phyloP scores from a whole-genome alignment of 176 grass and related monocot genomes.

The Bolboschoenus planiculmis region DNA sequence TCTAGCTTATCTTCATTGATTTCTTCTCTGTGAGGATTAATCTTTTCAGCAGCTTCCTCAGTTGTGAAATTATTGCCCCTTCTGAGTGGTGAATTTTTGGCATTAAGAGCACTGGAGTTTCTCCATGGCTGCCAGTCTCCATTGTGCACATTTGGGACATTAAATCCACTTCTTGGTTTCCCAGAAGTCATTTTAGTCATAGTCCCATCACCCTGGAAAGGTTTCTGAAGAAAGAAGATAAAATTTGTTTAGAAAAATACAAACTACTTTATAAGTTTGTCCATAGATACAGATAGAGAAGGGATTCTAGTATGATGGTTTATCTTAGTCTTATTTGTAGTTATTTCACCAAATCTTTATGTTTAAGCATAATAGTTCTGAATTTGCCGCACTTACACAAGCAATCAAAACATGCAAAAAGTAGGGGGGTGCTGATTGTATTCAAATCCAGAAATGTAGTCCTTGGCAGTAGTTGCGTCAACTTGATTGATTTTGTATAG shows the following conservation, averaged over 20 bases:
- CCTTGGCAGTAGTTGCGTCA: not conserved
- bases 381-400: not conserved
- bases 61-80: not conserved
- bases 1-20: constrained; percentile 1
- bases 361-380: not conserved
- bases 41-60: not conserved
- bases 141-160: not conserved
- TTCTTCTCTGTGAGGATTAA: not conserved
- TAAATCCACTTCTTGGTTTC: not conserved
- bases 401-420: not conserved
- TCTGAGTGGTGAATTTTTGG: not conserved
- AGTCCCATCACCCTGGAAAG: constrained; percentile 1
- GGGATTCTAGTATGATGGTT: not conserved
- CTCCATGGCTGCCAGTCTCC: not conserved
- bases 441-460: not conserved
- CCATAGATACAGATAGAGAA: not conserved
- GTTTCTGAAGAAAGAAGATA: not conserved
- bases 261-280: not conserved
- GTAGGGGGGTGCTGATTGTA: not conserved
- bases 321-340: not conserved
- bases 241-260: not conserved
- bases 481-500: not conserved
- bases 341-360: not conserved
- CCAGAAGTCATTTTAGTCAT: not conserved
- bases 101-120: not conserved